Percentiles rank a stretch among this genome's conserved stretches.
These are phyloP conservation scores for Xylariaceae sp. DNA, from an alignment of 2,329 filamentous ascomycete species.

Conservation along the genomic window DNA sequence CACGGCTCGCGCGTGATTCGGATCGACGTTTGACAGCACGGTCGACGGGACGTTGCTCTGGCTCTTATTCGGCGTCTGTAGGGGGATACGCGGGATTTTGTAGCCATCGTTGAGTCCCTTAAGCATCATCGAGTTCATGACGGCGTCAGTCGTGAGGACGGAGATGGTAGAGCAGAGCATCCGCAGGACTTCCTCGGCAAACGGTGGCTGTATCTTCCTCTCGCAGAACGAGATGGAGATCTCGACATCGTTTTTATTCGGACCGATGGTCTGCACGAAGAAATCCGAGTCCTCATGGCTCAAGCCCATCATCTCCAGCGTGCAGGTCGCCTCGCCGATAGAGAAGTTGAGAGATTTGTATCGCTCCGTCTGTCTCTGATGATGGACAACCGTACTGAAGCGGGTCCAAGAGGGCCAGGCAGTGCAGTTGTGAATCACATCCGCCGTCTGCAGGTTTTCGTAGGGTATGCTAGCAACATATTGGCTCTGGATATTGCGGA, in stretches of 20 bases:
- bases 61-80: slow-evolving; percentile 28
- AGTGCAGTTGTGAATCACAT: slow-evolving; percentile 51
- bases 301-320: slow-evolving; percentile 39
- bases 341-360: slow-evolving; percentile 38
- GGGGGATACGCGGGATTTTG: slow-evolving; percentile 39
- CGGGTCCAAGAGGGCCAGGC: slow-evolving; percentile 49
- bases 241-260: slow-evolving; percentile 35
- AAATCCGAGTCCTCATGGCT: slow-evolving; percentile 42
- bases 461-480: slow-evolving; percentile 43
- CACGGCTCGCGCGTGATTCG: slow-evolving; percentile 38
- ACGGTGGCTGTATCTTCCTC: slow-evolving; percentile 37
- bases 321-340: slow-evolving; percentile 43
- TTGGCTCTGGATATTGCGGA: slow-evolving; percentile 46
- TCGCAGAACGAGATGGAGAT: slow-evolving; percentile 44
- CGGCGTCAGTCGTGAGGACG: slow-evolving; percentile 42
- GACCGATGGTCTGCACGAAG: slow-evolving; percentile 39
- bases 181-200: slow-evolving; percentile 42
- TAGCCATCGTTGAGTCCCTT: slow-evolving; percentile 38
- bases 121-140: slow-evolving; percentile 43
- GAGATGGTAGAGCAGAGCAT: slow-evolving; percentile 43
- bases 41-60: slow-evolving; percentile 22
- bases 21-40: slow-evolving; percentile 31
- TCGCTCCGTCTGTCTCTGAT: slow-evolving; percentile 40
- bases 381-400: slow-evolving; percentile 51
- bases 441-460: slow-evolving; percentile 47